Evolutionary conservation across 139 green algal genomes (phyloP), one percentile per base, ranked within the genome.

Genomic region (Deuterostichococcus epilithicus): DNA sequence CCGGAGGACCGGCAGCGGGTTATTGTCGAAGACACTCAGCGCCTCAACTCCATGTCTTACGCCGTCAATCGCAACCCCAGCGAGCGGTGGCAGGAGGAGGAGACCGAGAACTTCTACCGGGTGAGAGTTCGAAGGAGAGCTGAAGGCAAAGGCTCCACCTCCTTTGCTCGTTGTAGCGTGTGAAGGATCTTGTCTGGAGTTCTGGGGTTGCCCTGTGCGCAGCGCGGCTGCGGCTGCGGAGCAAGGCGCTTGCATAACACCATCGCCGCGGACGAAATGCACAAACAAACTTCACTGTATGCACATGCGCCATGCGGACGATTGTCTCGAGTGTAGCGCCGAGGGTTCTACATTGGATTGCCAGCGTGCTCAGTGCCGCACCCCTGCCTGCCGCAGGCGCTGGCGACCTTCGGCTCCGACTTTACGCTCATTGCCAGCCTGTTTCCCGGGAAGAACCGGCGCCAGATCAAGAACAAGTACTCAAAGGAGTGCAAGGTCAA

Each of bases 331-430:
- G n/a, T n/a, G n/a, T n/a, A n/a, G n/a, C n/a, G n/a, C n/a, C n/a
- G n/a, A n/a, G n/a, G n/a, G n/a, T n/a, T n/a, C n/a, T n/a, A n/a
- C n/a, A n/a, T n/a, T n/a, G n/a, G n/a, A n/a, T n/a, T n/a, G n/a
- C n/a, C n/a, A n/a, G n/a, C n/a, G n/a, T n/a, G n/a, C n/a, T n/a
- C n/a, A n/a, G n/a, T n/a, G n/a, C n/a, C n/a, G n/a, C n/a, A n/a
- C n/a, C n/a, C n/a, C n/a, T n/a, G n/a, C n/a, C n/a, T 36, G 5
- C 6, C 52, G 73, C 78, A 85, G 80, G 82, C 83, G 18, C 78
- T 95, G 28, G 73, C 77, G 34, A 77, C 87, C 72, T 95, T 94
- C 77, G 90, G 90, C 35, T 94, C 90, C 33, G 90, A 95, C 83
- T 94, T 95, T 75, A 87, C 78, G 2, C 79, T 92, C 52, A 92